These are phyloP conservation scores for Calvatia gigantea DNA, from an alignment of 768 basidiomycete species.

Conservation along the genomic window DNA sequence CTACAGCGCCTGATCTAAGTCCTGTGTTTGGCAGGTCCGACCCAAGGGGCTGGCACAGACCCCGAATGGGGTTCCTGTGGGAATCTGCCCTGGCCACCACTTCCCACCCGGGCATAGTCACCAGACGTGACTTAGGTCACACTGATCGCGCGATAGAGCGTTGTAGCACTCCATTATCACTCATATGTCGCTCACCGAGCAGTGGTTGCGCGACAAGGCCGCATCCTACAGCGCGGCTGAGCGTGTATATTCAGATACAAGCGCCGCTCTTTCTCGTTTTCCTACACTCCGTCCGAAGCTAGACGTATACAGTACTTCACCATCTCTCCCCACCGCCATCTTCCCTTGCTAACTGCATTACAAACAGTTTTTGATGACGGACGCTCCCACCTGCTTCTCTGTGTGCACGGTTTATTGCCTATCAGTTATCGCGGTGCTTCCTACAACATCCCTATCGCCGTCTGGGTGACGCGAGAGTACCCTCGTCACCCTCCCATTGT, in stretches of 20 bases:
- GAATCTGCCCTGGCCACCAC: conserved; percentile 1
- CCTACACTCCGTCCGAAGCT: conserved; percentile 70
- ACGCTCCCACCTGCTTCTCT: conserved; percentile 86
- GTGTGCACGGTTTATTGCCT: conserved; percentile 87
- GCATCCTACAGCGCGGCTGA: conserved; percentile 52
- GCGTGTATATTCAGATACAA: conserved; percentile 61
- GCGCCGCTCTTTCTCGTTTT: conserved; percentile 51
- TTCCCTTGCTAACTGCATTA: conserved; percentile 13
- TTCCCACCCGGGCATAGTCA: conserved; percentile 12
- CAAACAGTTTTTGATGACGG: conserved; percentile 87
- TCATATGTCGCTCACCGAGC: conserved; percentile 38
- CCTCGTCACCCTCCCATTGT: conserved; percentile 78
- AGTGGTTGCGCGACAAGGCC: conserved; percentile 68
- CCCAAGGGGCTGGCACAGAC: conserved; percentile 6
- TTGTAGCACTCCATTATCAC: conserved; percentile 2
- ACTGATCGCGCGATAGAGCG: not conserved
- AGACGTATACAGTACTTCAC: conserved; percentile 69
- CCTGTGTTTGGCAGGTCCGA: conserved; percentile 6
- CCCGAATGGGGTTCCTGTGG: conserved; percentile 9
- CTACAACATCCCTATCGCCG: conserved; percentile 91
- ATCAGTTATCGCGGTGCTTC: conserved; percentile 71
- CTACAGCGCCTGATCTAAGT: not conserved
- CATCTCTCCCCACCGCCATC: not conserved
- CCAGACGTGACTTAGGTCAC: conserved; percentile 1
- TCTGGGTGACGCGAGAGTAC: conserved; percentile 87